Base-by-base conservation (phyloP, 2,329 filamentous ascomycete genomes). In the Epichloe sp. region DNA sequence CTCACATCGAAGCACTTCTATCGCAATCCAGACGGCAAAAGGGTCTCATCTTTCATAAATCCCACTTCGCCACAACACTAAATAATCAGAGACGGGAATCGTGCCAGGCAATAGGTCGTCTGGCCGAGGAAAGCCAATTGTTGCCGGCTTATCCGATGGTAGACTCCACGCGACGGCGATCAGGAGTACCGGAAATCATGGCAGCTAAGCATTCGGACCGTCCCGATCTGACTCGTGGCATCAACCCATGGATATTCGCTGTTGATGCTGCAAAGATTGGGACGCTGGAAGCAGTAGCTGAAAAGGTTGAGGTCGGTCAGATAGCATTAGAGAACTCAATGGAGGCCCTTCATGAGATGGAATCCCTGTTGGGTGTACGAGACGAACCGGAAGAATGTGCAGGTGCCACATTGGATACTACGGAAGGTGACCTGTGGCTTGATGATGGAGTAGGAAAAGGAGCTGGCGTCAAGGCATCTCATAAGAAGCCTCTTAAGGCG, bases 101-200 rank as follows among this genome's bases (percentile, higher is more conserved):
- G 14, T 67, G 68, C 49, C 73, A 77, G 60, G 61, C 66, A 2
- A 65, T 84, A 7, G 71, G 73, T 47, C 77, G 74, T 52, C 66
- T 84, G 3, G 71, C 74, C 11, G 76, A 83, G 47, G 80, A 83
- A 59, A 84, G 80, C 58, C 78, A 81, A 55, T 66, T 85, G 15
- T 69, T 85, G 12, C 74, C 74, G 2, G 65, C 69, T 8, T 71
- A 80, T 55, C 72, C 77, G 1, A 64, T 71, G 56, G 68, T 71
- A 3, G 62, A 60, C 19, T 60, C 62, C 3, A 52, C 53, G 6
- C 66, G 64, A 41, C 57, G 63, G 15, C 65, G 67, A 21, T 64
- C 65, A n/a, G 69, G 70, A 42, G 69, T 76, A 48, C 68, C 66
- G n/a, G 68, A 72, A n/a, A 70, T 69, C 5, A 63, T 73, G 26